Percentiles rank a stretch among this genome's conserved stretches.
Evolutionary conservation across 768 basidiomycete species (phyloP).

Genomic region (Xerocomus spinulosus): DNA sequence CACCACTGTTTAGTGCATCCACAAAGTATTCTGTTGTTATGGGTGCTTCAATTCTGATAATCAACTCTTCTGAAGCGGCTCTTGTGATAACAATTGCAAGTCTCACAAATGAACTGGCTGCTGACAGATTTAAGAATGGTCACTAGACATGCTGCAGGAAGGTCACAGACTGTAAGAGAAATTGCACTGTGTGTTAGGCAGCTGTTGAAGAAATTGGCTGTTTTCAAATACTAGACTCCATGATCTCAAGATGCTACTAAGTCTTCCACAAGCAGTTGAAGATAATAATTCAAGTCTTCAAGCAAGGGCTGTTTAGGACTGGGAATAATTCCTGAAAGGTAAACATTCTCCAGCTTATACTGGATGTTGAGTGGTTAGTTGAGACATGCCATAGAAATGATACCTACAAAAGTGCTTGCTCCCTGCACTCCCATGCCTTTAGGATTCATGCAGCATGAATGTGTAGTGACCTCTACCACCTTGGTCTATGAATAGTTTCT

Average conservation of each 20-base stretch:
- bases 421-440: conserved; percentile 24
- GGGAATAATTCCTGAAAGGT: conserved; percentile 34
- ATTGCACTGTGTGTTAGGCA: conserved; percentile 23
- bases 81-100: conserved; percentile 27
- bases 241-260: conserved; percentile 27
- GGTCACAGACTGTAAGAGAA: conserved; percentile 31
- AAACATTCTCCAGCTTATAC: conserved; percentile 38
- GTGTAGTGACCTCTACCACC: conserved; percentile 24
- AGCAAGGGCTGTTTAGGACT: conserved; percentile 33
- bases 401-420: conserved; percentile 20
- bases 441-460: conserved; percentile 32
- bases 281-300: conserved; percentile 32
- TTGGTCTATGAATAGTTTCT: conserved; percentile 7
- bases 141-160: conserved; percentile 31
- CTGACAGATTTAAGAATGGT: conserved; percentile 12
- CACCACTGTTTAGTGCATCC: conserved; percentile 12
- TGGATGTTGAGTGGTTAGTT: conserved; percentile 34
- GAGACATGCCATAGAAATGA: conserved; percentile 14
- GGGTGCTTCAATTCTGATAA: conserved; percentile 13
- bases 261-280: conserved; percentile 34
- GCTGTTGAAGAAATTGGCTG: conserved; percentile 15
- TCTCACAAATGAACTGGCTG: conserved; percentile 28
- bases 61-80: conserved; percentile 4
- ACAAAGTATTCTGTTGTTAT: conserved; percentile 4
- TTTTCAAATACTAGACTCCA: conserved; percentile 25